Evolutionary conservation across 805 yeast genomes (phyloP).

Genomic region (Sugiyamaella valdiviana): DNA sequence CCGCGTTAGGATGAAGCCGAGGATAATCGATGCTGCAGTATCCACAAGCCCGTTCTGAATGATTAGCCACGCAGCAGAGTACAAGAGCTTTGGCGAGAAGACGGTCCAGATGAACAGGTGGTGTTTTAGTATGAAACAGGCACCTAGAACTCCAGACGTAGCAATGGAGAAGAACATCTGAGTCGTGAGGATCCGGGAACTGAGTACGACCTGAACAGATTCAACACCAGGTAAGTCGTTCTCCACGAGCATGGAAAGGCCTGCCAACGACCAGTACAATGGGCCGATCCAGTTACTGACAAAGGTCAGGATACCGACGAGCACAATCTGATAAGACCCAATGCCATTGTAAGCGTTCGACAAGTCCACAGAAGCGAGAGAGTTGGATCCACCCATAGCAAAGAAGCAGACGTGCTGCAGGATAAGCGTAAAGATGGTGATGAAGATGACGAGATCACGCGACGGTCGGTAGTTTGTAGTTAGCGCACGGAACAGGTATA

Average conservation of each 20-base stretch:
- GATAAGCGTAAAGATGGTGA: constrained; percentile 39
- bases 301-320: constrained; percentile 75
- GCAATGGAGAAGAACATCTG: constrained; percentile 54
- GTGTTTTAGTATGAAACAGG: constrained; percentile 70
- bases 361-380: constrained; percentile 83
- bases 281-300: constrained; percentile 82
- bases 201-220: neutral
- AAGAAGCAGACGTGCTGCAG: constrained; percentile 76
- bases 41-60: constrained; percentile 26
- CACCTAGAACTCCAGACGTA: constrained; percentile 51
- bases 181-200: constrained; percentile 13
- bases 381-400: constrained; percentile 85
- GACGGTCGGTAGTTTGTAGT: constrained; percentile 8
- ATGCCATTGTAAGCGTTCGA: constrained; percentile 92
- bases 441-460: constrained; percentile 14
- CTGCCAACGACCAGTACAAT: constrained; percentile 65
- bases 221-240: constrained; percentile 10
- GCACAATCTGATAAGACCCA: constrained; percentile 54
- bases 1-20: neutral
- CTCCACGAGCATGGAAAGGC: constrained; percentile 37
- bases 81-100: constrained; percentile 86
- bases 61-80: constrained; percentile 64
- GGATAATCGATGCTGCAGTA: constrained; percentile 7
- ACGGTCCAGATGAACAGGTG: constrained; percentile 98
- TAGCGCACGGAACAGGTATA: constrained; percentile 11